Evolutionary conservation across 129 eudicot genomes (phyloP), one percentile per base, ranked within the genome.

Genomic region (Helichrysum umbraculigerum): DNA sequence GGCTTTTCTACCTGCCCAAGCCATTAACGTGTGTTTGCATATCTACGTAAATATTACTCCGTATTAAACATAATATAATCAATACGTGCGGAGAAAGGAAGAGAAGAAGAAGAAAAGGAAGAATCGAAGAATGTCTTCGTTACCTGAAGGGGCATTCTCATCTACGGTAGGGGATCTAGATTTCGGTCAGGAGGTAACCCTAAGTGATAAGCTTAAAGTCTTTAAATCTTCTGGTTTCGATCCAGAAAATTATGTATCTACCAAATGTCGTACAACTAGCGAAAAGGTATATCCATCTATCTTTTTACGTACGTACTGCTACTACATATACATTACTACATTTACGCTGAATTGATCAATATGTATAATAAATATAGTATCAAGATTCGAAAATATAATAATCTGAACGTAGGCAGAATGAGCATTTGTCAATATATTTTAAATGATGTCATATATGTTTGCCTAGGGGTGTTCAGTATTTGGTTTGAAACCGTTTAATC

Each of bases 121-220:
- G 52, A 44, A 44, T 44, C 4, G 52, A 4, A 44, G 14, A 30
- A 21, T 30, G 35, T 61, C 66, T 3, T 61, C 32, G 34, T 61
- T 61, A 61, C 66, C 66, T 61, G 66, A 61, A 30, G 66, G 66
- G 8, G 4, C 52, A 44, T 44, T 54, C 61, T 78, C 89, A 9
- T 66, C 89, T 21, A 84, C 73, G 7, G 25, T 59, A n/a, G 87
- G 86, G n/a, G 91, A 90, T 64, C 29, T 54, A 5, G 97, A 93
- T 72, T 89, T 93, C 56, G 88, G 84, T 3, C 65, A 68, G 25
- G 97, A 88, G 74, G 75, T 82, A 37, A 70, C 96, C 1, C 85
- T 93, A 15, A 78, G 88, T 35, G 98, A 90, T 47, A 91, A 79
- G 83, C 96, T 93, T 85, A 93, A 93, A 81, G 85, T 74, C 64